These are phyloP conservation scores for Eucalyptus shirleyi DNA, from an alignment of 345 rosid genomes.

Conservation along the genomic window DNA sequence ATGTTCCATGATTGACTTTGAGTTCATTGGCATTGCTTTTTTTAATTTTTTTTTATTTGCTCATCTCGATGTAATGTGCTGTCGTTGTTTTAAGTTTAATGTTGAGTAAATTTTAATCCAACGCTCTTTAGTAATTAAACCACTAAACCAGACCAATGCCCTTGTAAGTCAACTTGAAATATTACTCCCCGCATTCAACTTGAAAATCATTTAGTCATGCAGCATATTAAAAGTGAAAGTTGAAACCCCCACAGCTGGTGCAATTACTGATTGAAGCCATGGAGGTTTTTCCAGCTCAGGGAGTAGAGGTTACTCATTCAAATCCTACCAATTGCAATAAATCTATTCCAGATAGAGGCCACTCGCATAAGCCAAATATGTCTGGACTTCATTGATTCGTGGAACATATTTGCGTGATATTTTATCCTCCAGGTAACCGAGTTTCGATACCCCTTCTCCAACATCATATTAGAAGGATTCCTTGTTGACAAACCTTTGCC, in stretches of 20 bases:
- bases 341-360: background rate
- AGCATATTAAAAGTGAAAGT: background rate
- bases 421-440: background rate
- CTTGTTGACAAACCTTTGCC: slow-evolving; percentile 27
- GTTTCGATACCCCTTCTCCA: background rate
- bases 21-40: background rate
- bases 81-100: background rate
- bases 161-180: background rate
- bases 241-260: background rate
- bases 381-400: background rate
- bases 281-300: background rate
- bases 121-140: background rate
- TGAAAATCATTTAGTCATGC: background rate
- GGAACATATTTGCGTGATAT: background rate
- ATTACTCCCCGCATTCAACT: background rate
- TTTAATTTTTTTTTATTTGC: background rate
- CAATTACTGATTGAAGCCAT: background rate
- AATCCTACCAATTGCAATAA: background rate
- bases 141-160: background rate
- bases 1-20: background rate
- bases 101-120: background rate
- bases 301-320: background rate
- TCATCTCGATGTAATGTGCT: background rate
- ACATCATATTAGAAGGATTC: background rate
- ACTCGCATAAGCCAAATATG: background rate